Percentiles rank a stretch among this genome's conserved stretches.
These are phyloP conservation scores for Nicotiana noctiflora DNA, from an alignment of 257 asterid species.

Conservation along the genomic window DNA sequence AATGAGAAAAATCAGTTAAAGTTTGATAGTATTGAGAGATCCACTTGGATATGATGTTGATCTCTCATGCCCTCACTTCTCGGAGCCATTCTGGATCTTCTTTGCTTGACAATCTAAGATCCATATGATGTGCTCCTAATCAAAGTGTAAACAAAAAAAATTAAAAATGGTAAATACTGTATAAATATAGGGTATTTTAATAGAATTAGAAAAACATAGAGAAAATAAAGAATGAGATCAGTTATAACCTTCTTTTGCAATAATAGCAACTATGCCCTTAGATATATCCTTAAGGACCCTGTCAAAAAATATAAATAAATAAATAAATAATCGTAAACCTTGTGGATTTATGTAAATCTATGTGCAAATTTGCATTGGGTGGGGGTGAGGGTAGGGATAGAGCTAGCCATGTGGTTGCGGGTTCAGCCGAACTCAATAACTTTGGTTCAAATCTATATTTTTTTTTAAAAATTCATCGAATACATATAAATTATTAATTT, in stretches of 20 bases:
- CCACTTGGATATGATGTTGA: slow-evolving; percentile 8
- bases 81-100: slow-evolving; percentile 85
- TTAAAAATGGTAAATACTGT: too few relatives aligned
- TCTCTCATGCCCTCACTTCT: slow-evolving; percentile 14
- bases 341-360: background rate
- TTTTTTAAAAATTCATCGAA: too few relatives aligned
- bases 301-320: background rate
- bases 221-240: background rate
- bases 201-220: too few relatives aligned
- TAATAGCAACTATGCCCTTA: slow-evolving; percentile 53
- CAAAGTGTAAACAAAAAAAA: background rate
- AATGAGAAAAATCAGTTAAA: slow-evolving; percentile 18
- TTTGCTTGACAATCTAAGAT: slow-evolving; percentile 63
- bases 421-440: too few relatives aligned
- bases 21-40: slow-evolving; percentile 15
- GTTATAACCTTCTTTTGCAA: slow-evolving; percentile 51
- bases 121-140: slow-evolving; percentile 84
- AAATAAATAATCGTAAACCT: background rate
- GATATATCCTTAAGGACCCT: slow-evolving; percentile 80
- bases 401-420: too few relatives aligned
- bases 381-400: too few relatives aligned
- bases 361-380: background rate
- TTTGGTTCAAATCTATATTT: too few relatives aligned
- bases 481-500: too few relatives aligned
- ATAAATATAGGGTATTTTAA: background rate